Conservation (phyloP, 1,284 basidiomycete genomes). For the Hortiboletus rubellus region DNA sequence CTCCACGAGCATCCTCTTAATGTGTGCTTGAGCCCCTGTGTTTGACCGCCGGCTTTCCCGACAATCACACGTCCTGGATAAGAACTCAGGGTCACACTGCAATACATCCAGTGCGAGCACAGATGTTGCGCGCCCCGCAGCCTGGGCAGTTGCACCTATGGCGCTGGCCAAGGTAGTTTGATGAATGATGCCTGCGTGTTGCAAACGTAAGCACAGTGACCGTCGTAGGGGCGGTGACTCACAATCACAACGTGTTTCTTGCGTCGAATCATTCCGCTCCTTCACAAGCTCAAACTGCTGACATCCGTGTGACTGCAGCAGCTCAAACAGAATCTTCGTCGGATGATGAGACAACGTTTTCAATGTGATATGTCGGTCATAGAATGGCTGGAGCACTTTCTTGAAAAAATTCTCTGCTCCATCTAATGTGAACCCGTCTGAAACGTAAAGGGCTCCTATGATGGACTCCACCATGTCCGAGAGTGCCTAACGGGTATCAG, state of each 20-base stretch:
- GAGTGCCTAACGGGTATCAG: slow-evolving; percentile 49
- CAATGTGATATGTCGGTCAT: slow-evolving; percentile 66
- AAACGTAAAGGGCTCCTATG: slow-evolving; percentile 72
- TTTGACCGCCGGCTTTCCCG: slow-evolving; percentile 40
- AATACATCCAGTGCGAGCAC: slow-evolving; percentile 62
- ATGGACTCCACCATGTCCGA: slow-evolving; percentile 78
- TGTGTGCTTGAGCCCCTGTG: slow-evolving; percentile 42
- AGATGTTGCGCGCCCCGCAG: slow-evolving; percentile 60
- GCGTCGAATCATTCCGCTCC: slow-evolving; percentile 38
- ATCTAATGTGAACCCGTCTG: slow-evolving; percentile 62
- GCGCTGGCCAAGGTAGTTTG: slow-evolving; percentile 60
- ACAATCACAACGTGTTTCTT: slow-evolving; percentile 51
- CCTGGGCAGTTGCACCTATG: slow-evolving; percentile 46
- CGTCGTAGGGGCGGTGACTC: slow-evolving; percentile 19
- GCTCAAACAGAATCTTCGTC: slow-evolving; percentile 68
- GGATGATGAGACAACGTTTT: slow-evolving; percentile 72
- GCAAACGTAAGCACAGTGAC: slow-evolving; percentile 14
- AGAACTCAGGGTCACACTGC: slow-evolving; percentile 59
- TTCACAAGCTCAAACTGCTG: slow-evolving; percentile 59
- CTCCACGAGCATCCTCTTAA: slow-evolving; percentile 37
- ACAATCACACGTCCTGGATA: slow-evolving; percentile 66
- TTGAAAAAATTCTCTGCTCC: slow-evolving; percentile 66
- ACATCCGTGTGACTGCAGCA: slow-evolving; percentile 68
- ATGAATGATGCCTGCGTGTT: slow-evolving; percentile 60
- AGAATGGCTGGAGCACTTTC: slow-evolving; percentile 68